These are phyloP conservation scores for Nowakowskiella sp. DNA, from an alignment of 192 early-diverging fungal genomes.

Conservation along the genomic window DNA sequence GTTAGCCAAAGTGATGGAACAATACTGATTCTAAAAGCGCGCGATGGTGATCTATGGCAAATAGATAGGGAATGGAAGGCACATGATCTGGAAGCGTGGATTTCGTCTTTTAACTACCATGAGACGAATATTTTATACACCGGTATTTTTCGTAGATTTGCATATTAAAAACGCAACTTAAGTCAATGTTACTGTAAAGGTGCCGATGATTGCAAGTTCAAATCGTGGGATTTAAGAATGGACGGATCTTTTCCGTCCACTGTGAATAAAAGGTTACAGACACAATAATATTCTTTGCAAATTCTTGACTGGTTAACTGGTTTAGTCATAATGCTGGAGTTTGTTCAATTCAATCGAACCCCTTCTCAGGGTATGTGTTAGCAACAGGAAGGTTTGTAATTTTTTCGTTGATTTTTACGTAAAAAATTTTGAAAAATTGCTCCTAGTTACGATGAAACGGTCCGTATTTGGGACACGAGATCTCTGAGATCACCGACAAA, in stretches of 20 bases:
- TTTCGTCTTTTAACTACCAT: constrained; percentile 81
- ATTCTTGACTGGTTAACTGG: background rate
- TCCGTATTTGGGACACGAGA: constrained; percentile 87
- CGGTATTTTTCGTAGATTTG: constrained; percentile 21
- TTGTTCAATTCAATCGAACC: constrained; percentile 79
- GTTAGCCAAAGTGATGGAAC: constrained; percentile 75
- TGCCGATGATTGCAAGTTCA: constrained; percentile 80
- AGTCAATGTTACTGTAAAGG: constrained; percentile 29
- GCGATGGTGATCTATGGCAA: constrained; percentile 28
- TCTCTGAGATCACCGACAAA: constrained; percentile 65
- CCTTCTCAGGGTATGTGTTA: constrained; percentile 65
- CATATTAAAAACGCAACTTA: background rate
- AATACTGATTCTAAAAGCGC: constrained; percentile 41
- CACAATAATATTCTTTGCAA: background rate
- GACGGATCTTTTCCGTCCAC: constrained; percentile 45
- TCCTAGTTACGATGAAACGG: constrained; percentile 77
- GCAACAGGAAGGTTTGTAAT: constrained; percentile 67
- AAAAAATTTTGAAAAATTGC: background rate
- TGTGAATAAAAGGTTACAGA: constrained; percentile 46
- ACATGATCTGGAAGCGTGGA: constrained; percentile 92
- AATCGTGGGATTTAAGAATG: constrained; percentile 79
- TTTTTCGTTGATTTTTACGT: background rate
- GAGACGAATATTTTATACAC: constrained; percentile 62
- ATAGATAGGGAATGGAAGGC: constrained; percentile 59
- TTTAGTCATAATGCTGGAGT: constrained; percentile 81